A percentile compares a stretch with the other conserved stretches of the same genome.
phyloP scores from a whole-genome alignment of 2,329 filamentous ascomycete genomes.

The Penicillium verrucosum region DNA sequence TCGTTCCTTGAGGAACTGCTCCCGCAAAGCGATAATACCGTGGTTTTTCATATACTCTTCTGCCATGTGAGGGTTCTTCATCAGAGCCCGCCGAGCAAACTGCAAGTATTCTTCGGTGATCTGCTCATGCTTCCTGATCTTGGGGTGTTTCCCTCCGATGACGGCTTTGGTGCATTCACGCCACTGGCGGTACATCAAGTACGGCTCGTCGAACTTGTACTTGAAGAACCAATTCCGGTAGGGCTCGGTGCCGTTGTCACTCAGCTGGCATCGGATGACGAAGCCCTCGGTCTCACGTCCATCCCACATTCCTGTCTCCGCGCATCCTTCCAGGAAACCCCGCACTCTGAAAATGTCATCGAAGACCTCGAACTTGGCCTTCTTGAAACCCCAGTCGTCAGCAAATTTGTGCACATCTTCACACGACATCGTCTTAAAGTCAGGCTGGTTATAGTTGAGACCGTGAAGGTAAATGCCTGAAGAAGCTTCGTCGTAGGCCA shows the following conservation, averaged over 20 bases:
- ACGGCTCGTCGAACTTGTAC: conserved; percentile 99
- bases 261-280: conserved; percentile 82
- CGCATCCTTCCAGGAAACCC: conserved; percentile 75
- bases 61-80: conserved; percentile 63
- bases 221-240: conserved; percentile 99
- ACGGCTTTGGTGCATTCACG: conserved; percentile 91
- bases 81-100: conserved; percentile 73
- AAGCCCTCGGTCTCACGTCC: conserved; percentile 96
- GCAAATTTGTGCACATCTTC: conserved; percentile 84
- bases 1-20: conserved; percentile 80
- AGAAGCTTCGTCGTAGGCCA: conserved; percentile 77
- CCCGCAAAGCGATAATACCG: conserved; percentile 85
- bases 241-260: conserved; percentile 46
- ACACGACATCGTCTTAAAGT: conserved; percentile 84
- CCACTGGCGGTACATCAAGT: conserved; percentile 98
- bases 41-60: conserved; percentile 81
- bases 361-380: conserved; percentile 75
- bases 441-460: conserved; percentile 90
- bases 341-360: conserved; percentile 72
- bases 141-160: conserved; percentile 71
- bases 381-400: conserved; percentile 87
- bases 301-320: conserved; percentile 83
- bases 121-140: conserved; percentile 77
- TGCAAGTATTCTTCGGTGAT: conserved; percentile 89
- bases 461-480: conserved; percentile 94